Percentiles rank a stretch among this genome's conserved stretches.
phyloP scores from a whole-genome alignment of 805 yeast species.

The Priceomyces carsonii region DNA sequence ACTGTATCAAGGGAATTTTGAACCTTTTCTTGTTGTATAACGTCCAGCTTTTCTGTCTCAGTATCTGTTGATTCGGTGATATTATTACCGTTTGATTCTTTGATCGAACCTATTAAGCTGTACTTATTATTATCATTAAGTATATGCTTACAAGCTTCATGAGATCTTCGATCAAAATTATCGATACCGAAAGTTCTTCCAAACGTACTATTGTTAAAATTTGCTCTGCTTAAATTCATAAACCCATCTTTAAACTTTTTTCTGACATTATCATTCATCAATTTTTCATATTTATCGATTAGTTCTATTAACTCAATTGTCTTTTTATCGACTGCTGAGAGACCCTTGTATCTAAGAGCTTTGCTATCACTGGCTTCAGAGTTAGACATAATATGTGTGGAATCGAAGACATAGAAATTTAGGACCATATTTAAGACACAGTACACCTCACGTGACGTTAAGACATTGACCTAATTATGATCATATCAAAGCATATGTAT shows the following conservation, averaged over 20 bases:
- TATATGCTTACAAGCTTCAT: constrained; percentile 27
- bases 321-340: constrained; percentile 13
- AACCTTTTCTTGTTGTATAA: no score
- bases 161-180: constrained; percentile 39
- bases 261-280: constrained; percentile 19
- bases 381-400: no score
- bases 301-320: constrained; percentile 26
- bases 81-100: no score
- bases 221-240: constrained; percentile 47
- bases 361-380: background rate
- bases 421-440: no score
- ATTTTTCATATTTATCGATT: constrained; percentile 32
- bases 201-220: constrained; percentile 28
- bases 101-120: no score
- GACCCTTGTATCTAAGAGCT: background rate
- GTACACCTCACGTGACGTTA: no score
- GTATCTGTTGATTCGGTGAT: no score
- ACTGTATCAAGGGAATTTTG: no score
- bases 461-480: background rate
- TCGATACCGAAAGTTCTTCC: constrained; percentile 39
- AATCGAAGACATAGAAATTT: no score
- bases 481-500: background rate
- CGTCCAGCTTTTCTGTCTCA: no score
- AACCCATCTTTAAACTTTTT: constrained; percentile 33
- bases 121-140: no score